Evolutionary conservation across 106 monocot genomes (phyloP), one percentile per base, ranked within the genome.

Genomic region (Acorus calamus): DNA sequence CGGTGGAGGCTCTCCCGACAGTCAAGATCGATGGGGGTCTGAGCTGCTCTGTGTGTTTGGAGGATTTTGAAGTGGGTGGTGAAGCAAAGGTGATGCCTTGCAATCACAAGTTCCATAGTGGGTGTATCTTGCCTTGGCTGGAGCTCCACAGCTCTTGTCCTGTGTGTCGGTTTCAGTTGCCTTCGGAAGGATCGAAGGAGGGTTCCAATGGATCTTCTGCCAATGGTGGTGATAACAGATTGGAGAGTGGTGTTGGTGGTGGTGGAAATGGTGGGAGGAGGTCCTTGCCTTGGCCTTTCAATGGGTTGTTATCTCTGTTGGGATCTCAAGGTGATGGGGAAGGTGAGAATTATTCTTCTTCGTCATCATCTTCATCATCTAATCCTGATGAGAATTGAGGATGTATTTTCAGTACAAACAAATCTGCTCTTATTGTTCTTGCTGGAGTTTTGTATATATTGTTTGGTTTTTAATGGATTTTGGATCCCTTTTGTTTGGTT

Each of bases 81-180:
- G 77, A 82, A 59, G 84, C 75, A 3, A 84, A 71, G 63, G 71
- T 84, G 69, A 84, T 92, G 87, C 92, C 92, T 0, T 92, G 92
- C 52, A 77, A 82, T 49, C 92, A 92, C 14, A 77, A 52, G 66
- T 92, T 92, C 53, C 92, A 92, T 59, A 53, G 67, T 53, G 66
- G 65, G 13, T 92, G 92, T 42, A 81, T 92, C 42, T 4, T 87
- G 63, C 92, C 87, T 49, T 92, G 92, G 92, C 82, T 92, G 45
- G 84, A 82, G 61, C 69, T 82, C 46, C 92, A 92, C 53, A 84
- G 92, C 11, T 92, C 92, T 3, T 92, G 92, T 71, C 92, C 92
- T 2, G 84, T 92, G 11, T 92, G 92, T 61, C 63, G 92, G 57
- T 87, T 75, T 66, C 79, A 92, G 79, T 49, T 92, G 72, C 84